These are phyloP conservation scores for Chernovozyma sophiae-reginae DNA, from an alignment of 1,139 yeast species.

Conservation along the genomic window DNA sequence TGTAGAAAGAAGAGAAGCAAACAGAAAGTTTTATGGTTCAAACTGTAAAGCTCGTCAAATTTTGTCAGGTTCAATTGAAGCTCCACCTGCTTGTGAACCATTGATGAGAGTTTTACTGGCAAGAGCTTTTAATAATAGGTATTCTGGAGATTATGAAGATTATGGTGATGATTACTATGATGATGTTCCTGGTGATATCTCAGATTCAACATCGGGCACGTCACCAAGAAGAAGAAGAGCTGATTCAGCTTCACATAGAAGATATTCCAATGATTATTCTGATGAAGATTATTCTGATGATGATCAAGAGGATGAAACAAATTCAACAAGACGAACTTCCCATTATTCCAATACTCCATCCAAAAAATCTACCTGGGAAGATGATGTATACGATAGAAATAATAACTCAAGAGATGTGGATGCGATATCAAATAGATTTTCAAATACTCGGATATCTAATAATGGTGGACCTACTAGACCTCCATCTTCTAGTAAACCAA, in stretches of 20 bases:
- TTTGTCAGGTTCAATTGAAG: conserved; percentile 78
- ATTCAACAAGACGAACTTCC: conserved; percentile 14
- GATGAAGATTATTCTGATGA: conserved; percentile 37
- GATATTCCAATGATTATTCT: conserved; percentile 40
- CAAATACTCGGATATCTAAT: conserved; percentile 25
- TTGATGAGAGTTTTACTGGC: conserved; percentile 83
- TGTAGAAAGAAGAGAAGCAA: conserved; percentile 94
- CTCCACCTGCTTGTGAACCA: conserved; percentile 92
- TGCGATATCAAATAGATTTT: conserved; percentile 27
- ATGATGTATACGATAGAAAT: conserved; percentile 67
- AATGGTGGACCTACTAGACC: conserved; percentile 35
- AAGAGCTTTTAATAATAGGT: conserved; percentile 68
- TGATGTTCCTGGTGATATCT: conserved; percentile 69
- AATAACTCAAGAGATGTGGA: conserved; percentile 36
- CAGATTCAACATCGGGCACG: conserved; percentile 40
- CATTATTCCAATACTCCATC: conserved; percentile 6
- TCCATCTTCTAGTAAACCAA: conserved; percentile 49
- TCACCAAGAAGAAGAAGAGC: conserved; percentile 32
- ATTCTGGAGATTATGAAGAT: conserved; percentile 49
- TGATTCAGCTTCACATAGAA: conserved; percentile 23
- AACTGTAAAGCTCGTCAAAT: conserved; percentile 82
- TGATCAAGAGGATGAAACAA: conserved; percentile 16
- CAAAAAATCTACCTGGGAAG: conserved; percentile 66
- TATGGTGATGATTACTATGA: conserved; percentile 55
- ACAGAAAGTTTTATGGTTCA: conserved; percentile 87